Evolutionary conservation across 2,329 filamentous ascomycete species (phyloP).

Genomic region (Botrytis fragariae): DNA sequence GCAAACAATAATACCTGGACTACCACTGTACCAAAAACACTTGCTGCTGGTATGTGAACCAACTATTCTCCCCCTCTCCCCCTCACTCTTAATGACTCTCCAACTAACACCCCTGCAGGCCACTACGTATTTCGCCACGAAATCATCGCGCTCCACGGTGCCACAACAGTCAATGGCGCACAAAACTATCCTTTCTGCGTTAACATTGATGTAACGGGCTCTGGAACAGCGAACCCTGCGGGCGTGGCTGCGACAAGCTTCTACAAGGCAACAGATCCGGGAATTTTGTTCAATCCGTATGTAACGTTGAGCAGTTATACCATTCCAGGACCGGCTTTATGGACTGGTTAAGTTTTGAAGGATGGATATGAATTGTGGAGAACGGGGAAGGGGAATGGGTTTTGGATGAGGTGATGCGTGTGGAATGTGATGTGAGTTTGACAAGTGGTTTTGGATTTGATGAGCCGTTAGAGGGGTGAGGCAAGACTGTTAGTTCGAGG

Average conservation of each 20-base stretch:
- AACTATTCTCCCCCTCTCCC: too few relatives aligned
- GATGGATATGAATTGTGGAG: neutral
- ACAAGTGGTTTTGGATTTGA: rapidly evolving
- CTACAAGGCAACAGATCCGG: constrained; percentile 44
- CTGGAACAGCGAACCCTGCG: constrained; percentile 40
- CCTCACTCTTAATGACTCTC: constrained; percentile 21
- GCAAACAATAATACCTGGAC: constrained; percentile 17
- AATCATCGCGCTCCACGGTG: constrained; percentile 38
- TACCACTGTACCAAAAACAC: constrained; percentile 3
- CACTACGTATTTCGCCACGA: constrained; percentile 56
- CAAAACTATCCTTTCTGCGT: constrained; percentile 51
- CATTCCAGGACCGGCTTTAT: constrained; percentile 8
- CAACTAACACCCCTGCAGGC: constrained; percentile 42
- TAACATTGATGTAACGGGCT: constrained; percentile 47
- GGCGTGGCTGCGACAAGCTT: constrained; percentile 41
- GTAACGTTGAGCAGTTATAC: constrained; percentile 33
- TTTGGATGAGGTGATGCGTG: too few relatives aligned
- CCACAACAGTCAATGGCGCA: constrained; percentile 42
- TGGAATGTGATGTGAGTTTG: neutral
- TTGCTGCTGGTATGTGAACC: constrained; percentile 6
- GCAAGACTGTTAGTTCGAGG: neutral
- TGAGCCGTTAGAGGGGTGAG: too few relatives aligned
- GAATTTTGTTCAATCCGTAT: constrained; percentile 44
- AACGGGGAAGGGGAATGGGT: too few relatives aligned
- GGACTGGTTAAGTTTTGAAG: neutral